Percentiles rank a stretch among this genome's conserved stretches.
Evolutionary conservation across 495 filamentous ascomycete species (phyloP).

Genomic region (Neurospora sp.): DNA sequence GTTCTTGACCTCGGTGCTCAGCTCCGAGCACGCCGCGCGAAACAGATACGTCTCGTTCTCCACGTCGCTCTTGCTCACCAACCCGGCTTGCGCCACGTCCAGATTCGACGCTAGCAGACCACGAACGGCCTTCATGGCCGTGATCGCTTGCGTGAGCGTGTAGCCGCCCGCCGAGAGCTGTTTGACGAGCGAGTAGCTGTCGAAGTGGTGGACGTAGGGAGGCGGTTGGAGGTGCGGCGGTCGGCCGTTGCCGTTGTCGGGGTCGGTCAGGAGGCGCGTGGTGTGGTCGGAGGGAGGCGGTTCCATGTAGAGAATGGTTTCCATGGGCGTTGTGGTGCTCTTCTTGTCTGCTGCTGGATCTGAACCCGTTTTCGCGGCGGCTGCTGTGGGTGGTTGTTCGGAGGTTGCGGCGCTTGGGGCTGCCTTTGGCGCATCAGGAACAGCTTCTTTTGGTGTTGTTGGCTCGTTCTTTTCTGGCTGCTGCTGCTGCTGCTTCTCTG

Average conservation of each 20-base stretch:
- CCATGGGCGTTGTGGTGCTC: constrained; percentile 41
- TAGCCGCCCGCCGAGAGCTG: constrained; percentile 63
- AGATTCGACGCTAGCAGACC: constrained; percentile 67
- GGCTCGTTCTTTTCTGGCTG: constrained; percentile 7
- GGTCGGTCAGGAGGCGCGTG: neutral
- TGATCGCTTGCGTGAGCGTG: constrained; percentile 56
- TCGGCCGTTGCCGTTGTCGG: neutral
- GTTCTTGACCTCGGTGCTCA: constrained; percentile 68
- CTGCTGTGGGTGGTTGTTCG: neutral
- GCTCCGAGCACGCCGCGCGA: constrained; percentile 84
- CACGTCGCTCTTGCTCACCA: constrained; percentile 70
- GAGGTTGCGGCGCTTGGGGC: neutral
- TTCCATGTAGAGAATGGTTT: constrained; percentile 54
- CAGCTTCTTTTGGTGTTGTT: neutral
- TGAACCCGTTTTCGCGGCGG: neutral
- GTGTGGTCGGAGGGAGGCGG: constrained; percentile 32
- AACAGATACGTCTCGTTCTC: constrained; percentile 93
- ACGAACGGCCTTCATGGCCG: constrained; percentile 81
- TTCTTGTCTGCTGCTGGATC: constrained; percentile 7
- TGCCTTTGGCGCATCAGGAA: neutral
- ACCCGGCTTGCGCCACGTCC: constrained; percentile 59
- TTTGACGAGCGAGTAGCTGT: constrained; percentile 79
- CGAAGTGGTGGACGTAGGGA: constrained; percentile 90
- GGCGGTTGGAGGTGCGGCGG: constrained; percentile 57
- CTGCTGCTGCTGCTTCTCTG: constrained; percentile 10